phyloP scores from a whole-genome alignment of 192 early-diverging fungal genomes.

The Backusella psychrophila region DNA sequence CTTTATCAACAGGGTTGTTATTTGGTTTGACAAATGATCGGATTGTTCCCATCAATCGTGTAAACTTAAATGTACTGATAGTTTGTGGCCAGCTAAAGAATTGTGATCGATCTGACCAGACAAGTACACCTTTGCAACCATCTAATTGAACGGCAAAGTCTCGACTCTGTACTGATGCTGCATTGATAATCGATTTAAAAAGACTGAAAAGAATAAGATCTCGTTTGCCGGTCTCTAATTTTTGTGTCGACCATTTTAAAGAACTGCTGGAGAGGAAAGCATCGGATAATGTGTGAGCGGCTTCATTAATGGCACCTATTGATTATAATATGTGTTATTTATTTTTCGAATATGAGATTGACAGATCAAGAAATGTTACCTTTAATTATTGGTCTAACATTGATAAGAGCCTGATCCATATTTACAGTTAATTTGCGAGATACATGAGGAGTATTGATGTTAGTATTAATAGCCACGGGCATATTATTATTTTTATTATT shows the following conservation, averaged over 20 bases:
- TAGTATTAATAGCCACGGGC: neutral
- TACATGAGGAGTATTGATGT: neutral
- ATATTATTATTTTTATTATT: neutral
- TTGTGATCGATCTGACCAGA: constrained; percentile 22
- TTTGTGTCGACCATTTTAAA: constrained; percentile 11
- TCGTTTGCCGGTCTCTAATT: neutral
- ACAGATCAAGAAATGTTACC: neutral
- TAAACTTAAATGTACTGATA: constrained; percentile 8
- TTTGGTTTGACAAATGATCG: neutral
- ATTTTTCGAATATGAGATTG: neutral
- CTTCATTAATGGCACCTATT: constrained; percentile 35
- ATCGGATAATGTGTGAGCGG: constrained; percentile 27
- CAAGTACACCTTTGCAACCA: constrained; percentile 36
- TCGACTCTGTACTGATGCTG: constrained; percentile 20
- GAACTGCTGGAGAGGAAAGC: constrained; percentile 22
- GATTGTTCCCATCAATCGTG: neutral
- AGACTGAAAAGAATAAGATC: constrained; percentile 6
- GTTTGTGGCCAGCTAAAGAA: constrained; percentile 9
- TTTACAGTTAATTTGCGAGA: constrained; percentile 32
- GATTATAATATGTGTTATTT: neutral
- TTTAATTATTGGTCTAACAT: constrained; percentile 12
- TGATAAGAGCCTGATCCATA: neutral
- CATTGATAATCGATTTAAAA: constrained; percentile 28
- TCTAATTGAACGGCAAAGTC: constrained; percentile 38
- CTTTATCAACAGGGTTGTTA: neutral